Conservation (phyloP, 257 asterid species). For the Solanum piurae region DNA sequence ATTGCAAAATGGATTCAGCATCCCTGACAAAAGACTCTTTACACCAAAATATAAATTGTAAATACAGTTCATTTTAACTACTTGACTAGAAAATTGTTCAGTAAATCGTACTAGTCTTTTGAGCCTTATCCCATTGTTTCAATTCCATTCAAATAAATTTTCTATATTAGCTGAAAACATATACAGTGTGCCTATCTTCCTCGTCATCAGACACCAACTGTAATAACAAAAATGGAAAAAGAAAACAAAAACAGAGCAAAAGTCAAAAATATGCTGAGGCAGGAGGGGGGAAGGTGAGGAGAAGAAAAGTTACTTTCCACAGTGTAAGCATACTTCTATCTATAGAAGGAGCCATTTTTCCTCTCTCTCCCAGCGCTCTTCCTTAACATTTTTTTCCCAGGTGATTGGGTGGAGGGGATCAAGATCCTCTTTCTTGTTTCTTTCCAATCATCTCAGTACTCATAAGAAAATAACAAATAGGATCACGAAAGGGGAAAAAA, state of each 20-base stretch:
- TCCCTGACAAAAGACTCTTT: neutral
- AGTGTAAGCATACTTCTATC: neutral
- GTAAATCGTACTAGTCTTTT: neutral
- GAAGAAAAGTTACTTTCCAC: neutral
- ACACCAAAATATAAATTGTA: neutral
- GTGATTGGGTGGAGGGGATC: neutral
- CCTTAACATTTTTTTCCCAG: neutral
- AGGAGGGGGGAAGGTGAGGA: neutral
- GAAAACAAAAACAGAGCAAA: neutral
- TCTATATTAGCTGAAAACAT: neutral
- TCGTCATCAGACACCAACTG: neutral
- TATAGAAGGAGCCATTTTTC: neutral
- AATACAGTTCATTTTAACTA: neutral
- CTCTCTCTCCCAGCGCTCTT: neutral
- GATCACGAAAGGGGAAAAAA: neutral
- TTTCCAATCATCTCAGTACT: neutral
- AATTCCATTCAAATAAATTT: neutral
- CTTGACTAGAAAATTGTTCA: neutral
- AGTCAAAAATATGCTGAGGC: neutral
- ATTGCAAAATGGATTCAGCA: neutral
- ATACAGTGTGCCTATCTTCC: neutral
- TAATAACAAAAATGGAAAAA: neutral
- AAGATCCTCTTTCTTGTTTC: neutral
- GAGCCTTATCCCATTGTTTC: neutral
- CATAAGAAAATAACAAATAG: neutral